Conservation (phyloP, 202 grass and related monocot species). For the Panicum virgatum region DNA sequence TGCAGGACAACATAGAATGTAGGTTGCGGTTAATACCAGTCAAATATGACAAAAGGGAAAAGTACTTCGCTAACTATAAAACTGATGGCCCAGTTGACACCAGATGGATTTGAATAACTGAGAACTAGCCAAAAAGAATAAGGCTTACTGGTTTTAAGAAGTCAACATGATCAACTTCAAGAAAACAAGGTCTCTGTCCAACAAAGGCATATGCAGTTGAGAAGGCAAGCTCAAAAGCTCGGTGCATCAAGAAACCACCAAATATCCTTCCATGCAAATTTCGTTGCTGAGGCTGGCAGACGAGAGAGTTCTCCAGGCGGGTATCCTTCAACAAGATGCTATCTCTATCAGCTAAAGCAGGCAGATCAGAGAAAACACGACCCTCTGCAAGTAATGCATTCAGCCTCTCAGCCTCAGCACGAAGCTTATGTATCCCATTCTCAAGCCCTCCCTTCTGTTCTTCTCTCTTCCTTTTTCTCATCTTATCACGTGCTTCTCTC, state of each 20-base stretch:
- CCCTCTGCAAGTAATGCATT: slow-evolving; percentile 66
- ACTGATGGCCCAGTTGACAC: neutral
- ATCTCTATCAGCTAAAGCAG: slow-evolving; percentile 78
- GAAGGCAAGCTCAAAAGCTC: slow-evolving; percentile 92
- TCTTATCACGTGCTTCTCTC: slow-evolving; percentile 73
- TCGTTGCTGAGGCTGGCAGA: slow-evolving; percentile 92
- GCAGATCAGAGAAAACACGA: slow-evolving; percentile 88
- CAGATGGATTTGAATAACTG: neutral
- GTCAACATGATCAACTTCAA: slow-evolving; percentile 97
- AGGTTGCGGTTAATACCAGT: neutral
- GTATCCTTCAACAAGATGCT: slow-evolving; percentile 84
- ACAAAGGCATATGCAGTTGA: slow-evolving; percentile 95
- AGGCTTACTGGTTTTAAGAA: slow-evolving; percentile 90
- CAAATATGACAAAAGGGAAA: neutral
- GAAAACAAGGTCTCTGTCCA: slow-evolving; percentile 81
- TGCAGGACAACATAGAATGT: neutral
- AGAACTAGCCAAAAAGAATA: neutral
- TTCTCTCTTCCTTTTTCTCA: slow-evolving; percentile 82
- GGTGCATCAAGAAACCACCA: slow-evolving; percentile 97
- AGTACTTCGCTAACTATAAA: neutral
- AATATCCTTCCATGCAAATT: slow-evolving; percentile 95
- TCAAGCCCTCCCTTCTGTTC: slow-evolving; percentile 57
- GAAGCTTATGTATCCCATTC: slow-evolving; percentile 51
- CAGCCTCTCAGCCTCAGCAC: slow-evolving; percentile 57
- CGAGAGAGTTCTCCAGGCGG: slow-evolving; percentile 71